A percentile compares a stretch with the other conserved stretches of the same genome.
Conservation (phyloP, 176 grass and related monocot genomes). For the Bolboschoenus planiculmis region DNA sequence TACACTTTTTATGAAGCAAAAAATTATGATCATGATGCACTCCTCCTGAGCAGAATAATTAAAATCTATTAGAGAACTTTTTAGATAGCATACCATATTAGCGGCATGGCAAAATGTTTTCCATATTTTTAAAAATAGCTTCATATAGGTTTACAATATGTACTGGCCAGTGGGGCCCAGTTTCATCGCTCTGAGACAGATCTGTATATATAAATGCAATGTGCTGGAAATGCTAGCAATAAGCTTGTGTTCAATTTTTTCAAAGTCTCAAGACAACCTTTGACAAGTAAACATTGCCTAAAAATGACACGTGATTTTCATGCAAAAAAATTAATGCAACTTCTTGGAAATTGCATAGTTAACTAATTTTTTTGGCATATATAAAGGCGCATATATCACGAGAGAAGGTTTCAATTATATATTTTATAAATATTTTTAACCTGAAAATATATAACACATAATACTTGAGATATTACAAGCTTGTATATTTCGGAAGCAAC, state of each 20-base stretch:
- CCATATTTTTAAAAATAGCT: not conserved
- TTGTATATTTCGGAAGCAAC: too few species aligned
- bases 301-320: not conserved
- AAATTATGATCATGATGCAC: not conserved
- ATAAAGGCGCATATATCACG: too few species aligned
- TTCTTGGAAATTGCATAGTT: not conserved
- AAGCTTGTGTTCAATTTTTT: not conserved
- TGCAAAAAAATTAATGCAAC: not conserved
- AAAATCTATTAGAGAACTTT: too few species aligned
- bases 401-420: too few species aligned
- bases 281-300: not conserved
- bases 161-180: not conserved
- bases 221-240: not conserved
- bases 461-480: too few species aligned
- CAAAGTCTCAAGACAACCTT: constrained; percentile 4
- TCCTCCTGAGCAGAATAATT: not conserved
- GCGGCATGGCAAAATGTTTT: not conserved
- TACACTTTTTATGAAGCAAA: too few species aligned
- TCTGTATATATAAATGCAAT: too few species aligned
- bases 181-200: not conserved
- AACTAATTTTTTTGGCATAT: not conserved
- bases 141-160: not conserved
- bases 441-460: too few species aligned
- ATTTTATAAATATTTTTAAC: too few species aligned
- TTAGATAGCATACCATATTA: not conserved